Base-by-base conservation (phyloP, 345 rosid genomes). In the Ceriops tagal region DNA sequence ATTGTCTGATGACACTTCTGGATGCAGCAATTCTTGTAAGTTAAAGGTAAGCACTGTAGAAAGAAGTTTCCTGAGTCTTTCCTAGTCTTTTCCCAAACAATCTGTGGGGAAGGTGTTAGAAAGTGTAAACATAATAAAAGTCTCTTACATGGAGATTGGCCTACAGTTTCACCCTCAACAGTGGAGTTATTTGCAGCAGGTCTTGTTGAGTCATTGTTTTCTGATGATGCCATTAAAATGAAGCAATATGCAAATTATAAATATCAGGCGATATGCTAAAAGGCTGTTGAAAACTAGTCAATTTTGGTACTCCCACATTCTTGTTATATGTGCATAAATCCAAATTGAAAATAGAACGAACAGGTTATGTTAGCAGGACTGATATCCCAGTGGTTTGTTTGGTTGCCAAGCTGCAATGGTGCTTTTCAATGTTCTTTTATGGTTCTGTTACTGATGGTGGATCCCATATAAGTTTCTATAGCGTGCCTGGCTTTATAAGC, bases 11-110 rank as follows among this genome's bases (percentile, higher is more conserved):
- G 83, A 78, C 68, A 76, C 75, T 73, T 74, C 80, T 67, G 81
- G 74, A 52, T 80, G 86, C 59, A 77, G 78, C 66, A 56, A 75
- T 75, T 75, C 85, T 49, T 82, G 92, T 84, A 83, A 85, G 76
- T 78, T 91, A 69, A 93, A 87, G 97, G 98, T 76, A 65, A 74
- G 85, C 73, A 61, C 67, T 70, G 35, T 61, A 67, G 58, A 76
- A 75, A 22, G 67, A 57, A 55, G 53, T 8, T 55, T 51, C 28
- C n/a, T 1, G 31, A 24, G 18, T 43, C 19, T 39, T 39, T 39
- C 49, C 49, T 3, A 3, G 49, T 43, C 49, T 11, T 43, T 11
- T 10, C 0, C 15, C 46, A 39, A 39, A 39, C 46, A 39, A 2
- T 39, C 46, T 39, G 46, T 39, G 46, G 46, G 46, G 46, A 39